Evolutionary conservation across 371 early-diverging fungal genomes (phyloP), one percentile per base, ranked within the genome.

Genomic region (Mucor saturninus): DNA sequence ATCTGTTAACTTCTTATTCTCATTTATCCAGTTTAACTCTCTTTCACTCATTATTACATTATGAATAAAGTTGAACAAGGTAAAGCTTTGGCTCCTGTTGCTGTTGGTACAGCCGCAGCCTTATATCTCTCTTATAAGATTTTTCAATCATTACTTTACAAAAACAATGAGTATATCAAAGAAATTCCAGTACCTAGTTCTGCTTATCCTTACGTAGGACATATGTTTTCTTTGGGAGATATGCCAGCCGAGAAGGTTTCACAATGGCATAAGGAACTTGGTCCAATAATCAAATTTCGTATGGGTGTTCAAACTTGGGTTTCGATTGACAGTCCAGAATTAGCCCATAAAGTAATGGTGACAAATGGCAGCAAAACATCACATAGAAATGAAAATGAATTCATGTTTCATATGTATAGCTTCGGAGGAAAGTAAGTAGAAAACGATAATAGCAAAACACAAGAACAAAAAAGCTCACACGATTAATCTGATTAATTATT

Each of bases 261-360:
- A 11, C 26, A 62, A 11, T 67, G 68, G 68, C 68, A 67, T 54
- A 53, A 59, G 13, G 55, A 62, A 30, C 39, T 54, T 4, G 64
- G 64, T 26, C 64, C 69, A 28, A 64, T 68, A 28, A 15, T 64
- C 3, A 55, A 57, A 26, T 15, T 68, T 15, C 35, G 42, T 13
- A 64, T 68, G 64, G 69, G 69, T 0, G 52, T 46, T 1, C 40
- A 64, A 6, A 46, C 28, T 1, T 68, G 64, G 69, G 21, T 60
- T 28, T 38, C 64, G 29, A 35, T 68, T 2, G 28, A 32, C 10
- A 51, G 55, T 51, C 69, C 64, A 28, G 9, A 10, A 10, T 29
- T 68, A 7, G 64, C 69, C 0, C 69, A 68, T 32, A 52, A 68
- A 30, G 21, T 68, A 2, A 53, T 64, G 51, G 64, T 64, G 14